Base-by-base conservation (phyloP, 2,329 filamentous ascomycete genomes). In the Seiridium cupressi region DNA sequence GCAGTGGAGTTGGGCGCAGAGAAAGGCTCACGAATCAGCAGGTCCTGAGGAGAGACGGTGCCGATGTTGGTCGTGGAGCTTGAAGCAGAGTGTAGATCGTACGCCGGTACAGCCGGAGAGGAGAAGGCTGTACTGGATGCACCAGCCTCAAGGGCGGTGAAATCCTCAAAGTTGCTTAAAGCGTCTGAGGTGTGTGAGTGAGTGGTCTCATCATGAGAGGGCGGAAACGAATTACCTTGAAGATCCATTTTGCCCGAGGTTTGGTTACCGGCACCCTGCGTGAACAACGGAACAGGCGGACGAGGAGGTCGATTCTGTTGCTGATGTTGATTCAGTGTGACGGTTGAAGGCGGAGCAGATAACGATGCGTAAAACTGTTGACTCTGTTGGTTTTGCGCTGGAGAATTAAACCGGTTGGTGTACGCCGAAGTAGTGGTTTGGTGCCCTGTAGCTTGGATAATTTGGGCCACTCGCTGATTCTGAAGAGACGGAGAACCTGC, bases 21-120 rank as follows among this genome's bases (percentile, higher is more conserved):
- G 70, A 87, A 86, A 61, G 84, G 81, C 69, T 91, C 86, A 66
- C 87, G 85, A 68, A 93, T 81, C 66, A 89, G 78, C 65, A 96
- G 81, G 70, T 97, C 92, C 74, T 91, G 89, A 26, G 93, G 93
- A 63, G 93, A 97, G 63, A 97, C 85, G 47, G 93, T 97, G 68
- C 83, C 85, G 71, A 86, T 71, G 72, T 86, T 83, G 70, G 78
- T 80, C 36, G 76, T 75, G 57, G 81, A 79, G 73, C 80, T 82
- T 49, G 81, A 77, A 44, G 76, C 76, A 66, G 70, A 71, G 61
- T 69, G 75, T 66, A 82, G 72, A 67, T 87, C 85, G 73, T 84
- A 84, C 55, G 78, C 76, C 51, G 78, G 73, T 53, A 83, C 72
- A 59, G 78, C 80, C 36, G 84, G 83, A 60, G 84, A 86, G 58